A percentile compares a stretch with the other conserved stretches of the same genome.
phyloP scores from a whole-genome alignment of 2,329 filamentous ascomycete genomes.

The Fusarium equiseti region DNA sequence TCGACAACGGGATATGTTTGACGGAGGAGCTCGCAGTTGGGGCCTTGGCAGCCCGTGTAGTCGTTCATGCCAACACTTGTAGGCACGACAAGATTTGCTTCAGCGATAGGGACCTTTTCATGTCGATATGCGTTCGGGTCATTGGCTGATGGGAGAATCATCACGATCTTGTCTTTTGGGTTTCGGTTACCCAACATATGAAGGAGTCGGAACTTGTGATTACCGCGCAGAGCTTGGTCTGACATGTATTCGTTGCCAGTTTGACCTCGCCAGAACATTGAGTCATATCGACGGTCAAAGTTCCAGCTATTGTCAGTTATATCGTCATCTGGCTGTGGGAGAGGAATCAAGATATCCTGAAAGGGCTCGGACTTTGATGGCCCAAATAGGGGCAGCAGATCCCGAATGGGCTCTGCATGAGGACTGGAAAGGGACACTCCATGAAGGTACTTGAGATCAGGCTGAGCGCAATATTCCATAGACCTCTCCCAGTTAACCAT shows the following conservation, averaged over 20 bases:
- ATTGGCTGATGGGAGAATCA: constrained; percentile 65
- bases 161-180: constrained; percentile 59
- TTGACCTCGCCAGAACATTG: constrained; percentile 80
- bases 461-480: constrained; percentile 79
- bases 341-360: constrained; percentile 80
- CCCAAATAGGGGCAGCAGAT: constrained; percentile 81
- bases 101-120: constrained; percentile 63
- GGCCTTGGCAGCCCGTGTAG: constrained; percentile 66
- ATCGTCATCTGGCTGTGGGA: constrained; percentile 58
- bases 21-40: constrained; percentile 49
- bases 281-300: constrained; percentile 73
- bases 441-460: constrained; percentile 79
- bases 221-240: constrained; percentile 70
- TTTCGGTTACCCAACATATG: constrained; percentile 74
- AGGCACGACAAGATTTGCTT: constrained; percentile 66
- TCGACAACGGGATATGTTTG: constrained; percentile 50
- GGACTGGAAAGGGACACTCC: constrained; percentile 78
- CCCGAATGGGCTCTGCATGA: constrained; percentile 69
- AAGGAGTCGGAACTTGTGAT: constrained; percentile 78
- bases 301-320: constrained; percentile 57
- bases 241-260: constrained; percentile 67
- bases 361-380: constrained; percentile 78
- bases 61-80: constrained; percentile 71
- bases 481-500: constrained; percentile 74
- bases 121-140: constrained; percentile 63